A percentile compares a stretch with the other conserved stretches of the same genome.
Evolutionary conservation across 164 flowering plant genomes (phyloP).

Genomic region (Magnolia changhungtana): DNA sequence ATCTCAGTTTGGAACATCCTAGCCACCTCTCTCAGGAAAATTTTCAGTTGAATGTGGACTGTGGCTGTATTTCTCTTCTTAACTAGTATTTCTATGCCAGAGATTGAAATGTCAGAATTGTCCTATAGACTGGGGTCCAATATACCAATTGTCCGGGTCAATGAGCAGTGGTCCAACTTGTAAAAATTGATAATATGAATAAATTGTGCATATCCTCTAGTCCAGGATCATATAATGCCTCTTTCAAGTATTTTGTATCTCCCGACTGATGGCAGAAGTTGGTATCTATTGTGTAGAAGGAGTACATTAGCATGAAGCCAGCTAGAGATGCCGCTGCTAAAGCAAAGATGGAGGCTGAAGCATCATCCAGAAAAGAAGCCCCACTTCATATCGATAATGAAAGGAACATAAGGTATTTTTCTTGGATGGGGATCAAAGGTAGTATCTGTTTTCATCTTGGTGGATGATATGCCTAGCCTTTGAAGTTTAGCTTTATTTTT

Average conservation of each 20-base stretch:
- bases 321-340: constrained; percentile 82
- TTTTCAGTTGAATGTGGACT: no score
- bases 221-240: background rate
- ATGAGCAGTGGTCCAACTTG: background rate
- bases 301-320: constrained; percentile 64
- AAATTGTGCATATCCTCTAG: background rate
- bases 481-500: background rate
- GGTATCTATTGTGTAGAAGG: constrained; percentile 52
- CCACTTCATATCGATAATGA: constrained; percentile 88
- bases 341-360: constrained; percentile 85
- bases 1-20: no score
- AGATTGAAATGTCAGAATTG: no score
- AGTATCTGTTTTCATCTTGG: background rate
- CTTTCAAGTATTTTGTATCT: constrained; percentile 7
- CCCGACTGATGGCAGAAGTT: constrained; percentile 12
- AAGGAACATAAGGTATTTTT: constrained; percentile 86
- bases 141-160: no score
- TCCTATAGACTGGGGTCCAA: no score
- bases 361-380: constrained; percentile 28
- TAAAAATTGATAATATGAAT: background rate
- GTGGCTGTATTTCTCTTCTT: no score
- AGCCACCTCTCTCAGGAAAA: no score
- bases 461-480: background rate
- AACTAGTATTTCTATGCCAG: no score
- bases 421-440: background rate